Evolutionary conservation across 768 basidiomycete species (phyloP).

Genomic region (Mrakia gelida): DNA sequence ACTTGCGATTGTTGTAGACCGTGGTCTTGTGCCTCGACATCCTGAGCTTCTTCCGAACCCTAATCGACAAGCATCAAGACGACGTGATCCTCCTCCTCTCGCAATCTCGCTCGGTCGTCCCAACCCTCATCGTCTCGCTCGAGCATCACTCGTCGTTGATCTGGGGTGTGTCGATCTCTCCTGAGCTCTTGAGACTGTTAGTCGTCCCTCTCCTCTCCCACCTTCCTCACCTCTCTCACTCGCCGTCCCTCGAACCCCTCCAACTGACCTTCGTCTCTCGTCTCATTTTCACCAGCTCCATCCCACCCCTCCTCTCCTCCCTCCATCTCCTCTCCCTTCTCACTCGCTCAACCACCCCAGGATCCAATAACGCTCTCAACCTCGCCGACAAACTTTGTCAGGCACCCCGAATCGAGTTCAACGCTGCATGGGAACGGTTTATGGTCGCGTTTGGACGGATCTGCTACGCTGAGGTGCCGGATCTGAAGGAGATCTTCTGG

Average conservation of each 20-base stretch:
- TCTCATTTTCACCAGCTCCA: neutral
- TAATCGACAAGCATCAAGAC: constrained; percentile 36
- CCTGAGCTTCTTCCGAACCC: constrained; percentile 34
- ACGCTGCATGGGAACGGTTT: constrained; percentile 39
- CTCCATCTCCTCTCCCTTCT: constrained; percentile 37
- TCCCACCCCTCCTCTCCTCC: constrained; percentile 32
- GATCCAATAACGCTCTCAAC: constrained; percentile 11
- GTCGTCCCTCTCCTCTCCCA: constrained; percentile 9
- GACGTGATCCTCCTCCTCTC: constrained; percentile 39
- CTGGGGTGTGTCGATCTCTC: constrained; percentile 36
- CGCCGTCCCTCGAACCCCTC: neutral
- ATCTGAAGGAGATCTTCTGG: constrained; percentile 29
- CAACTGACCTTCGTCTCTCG: constrained; percentile 19
- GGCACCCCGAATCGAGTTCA: constrained; percentile 36
- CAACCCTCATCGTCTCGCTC: constrained; percentile 38
- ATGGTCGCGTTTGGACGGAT: constrained; percentile 39
- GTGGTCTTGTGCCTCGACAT: constrained; percentile 32
- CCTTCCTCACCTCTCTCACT: no score
- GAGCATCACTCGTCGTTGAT: constrained; percentile 36
- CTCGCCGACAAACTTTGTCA: constrained; percentile 27
- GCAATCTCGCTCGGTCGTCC: constrained; percentile 36
- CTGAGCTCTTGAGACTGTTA: constrained; percentile 30
- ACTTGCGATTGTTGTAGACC: neutral
- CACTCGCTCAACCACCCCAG: constrained; percentile 33
- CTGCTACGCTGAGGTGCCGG: constrained; percentile 38